Conservation (phyloP, 2,329 filamentous ascomycete genomes). For the Monosporascus cannonballus region DNA sequence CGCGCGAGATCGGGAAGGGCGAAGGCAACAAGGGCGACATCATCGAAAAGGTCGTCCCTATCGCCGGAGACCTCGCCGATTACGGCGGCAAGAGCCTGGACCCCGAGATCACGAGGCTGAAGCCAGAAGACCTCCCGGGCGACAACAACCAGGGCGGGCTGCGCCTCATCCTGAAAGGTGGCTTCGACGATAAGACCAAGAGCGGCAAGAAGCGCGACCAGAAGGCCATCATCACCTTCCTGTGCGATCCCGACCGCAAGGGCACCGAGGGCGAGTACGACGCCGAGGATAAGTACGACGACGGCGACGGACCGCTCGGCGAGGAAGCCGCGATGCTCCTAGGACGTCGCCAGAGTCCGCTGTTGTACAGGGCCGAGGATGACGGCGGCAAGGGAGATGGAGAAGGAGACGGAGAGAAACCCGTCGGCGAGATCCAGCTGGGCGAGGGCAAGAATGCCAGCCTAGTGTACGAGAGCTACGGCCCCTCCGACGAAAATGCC, state of each 20-base stretch:
- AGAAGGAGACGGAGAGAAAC: conserved; percentile 32
- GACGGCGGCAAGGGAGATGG: conserved; percentile 30
- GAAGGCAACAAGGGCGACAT: conserved; percentile 38
- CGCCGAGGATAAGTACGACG: conserved; percentile 47
- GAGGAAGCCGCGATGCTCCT: background rate
- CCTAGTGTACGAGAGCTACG: conserved; percentile 73
- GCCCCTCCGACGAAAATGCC: conserved; percentile 47
- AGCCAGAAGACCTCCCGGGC: conserved; percentile 54
- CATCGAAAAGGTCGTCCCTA: conserved; percentile 57
- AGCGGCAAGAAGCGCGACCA: conserved; percentile 55
- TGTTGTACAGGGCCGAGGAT: conserved; percentile 21
- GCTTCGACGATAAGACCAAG: conserved; percentile 41
- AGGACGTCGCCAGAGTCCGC: conserved; percentile 24
- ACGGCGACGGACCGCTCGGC: conserved; percentile 12
- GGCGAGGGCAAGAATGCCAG: conserved; percentile 48
- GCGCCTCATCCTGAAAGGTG: conserved; percentile 60
- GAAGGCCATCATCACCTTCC: conserved; percentile 75
- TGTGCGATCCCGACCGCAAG: conserved; percentile 67
- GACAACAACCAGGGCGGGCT: conserved; percentile 68
- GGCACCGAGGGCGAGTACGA: conserved; percentile 68
- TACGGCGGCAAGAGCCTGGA: conserved; percentile 56
- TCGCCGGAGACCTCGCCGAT: conserved; percentile 64
- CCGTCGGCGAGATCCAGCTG: conserved; percentile 42
- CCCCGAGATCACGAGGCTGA: conserved; percentile 59
- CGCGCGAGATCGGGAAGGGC: conserved; percentile 46